Evolutionary conservation across 1,139 yeast genomes (phyloP).

Genomic region (Candida buenavistaensis): DNA sequence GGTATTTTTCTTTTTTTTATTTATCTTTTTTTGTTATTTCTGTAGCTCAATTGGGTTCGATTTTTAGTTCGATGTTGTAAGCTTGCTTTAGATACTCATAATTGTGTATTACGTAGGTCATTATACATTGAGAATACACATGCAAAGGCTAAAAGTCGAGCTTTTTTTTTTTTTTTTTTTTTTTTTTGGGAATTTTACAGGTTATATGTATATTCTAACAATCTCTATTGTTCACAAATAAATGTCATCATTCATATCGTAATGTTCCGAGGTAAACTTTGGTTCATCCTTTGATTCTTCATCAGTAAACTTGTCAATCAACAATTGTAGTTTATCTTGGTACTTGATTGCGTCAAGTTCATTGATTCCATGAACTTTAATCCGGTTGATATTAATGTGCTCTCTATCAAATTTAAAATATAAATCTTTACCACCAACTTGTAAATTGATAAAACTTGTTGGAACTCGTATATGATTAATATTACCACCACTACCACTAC

Average conservation of each 20-base stretch:
- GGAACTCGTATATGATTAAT: constrained; percentile 37
- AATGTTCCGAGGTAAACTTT: constrained; percentile 7
- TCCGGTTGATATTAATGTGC: constrained; percentile 16
- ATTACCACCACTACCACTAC: constrained; percentile 5
- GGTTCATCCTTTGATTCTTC: constrained; percentile 12
- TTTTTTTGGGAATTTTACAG: not conserved
- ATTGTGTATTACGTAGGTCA: too few species aligned
- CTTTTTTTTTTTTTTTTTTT: not conserved
- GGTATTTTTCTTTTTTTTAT: too few species aligned
- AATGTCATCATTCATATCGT: constrained; percentile 15
- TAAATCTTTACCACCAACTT: constrained; percentile 34
- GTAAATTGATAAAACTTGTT: constrained; percentile 32
- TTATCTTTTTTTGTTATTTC: too few species aligned
- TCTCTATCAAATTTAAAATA: constrained; percentile 30
- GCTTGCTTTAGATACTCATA: too few species aligned
- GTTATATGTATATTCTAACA: too few species aligned
- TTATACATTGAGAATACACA: too few species aligned
- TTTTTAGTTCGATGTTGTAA: too few species aligned
- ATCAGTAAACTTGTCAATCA: constrained; percentile 21
- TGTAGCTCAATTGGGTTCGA: too few species aligned
- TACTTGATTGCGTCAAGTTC: constrained; percentile 32
- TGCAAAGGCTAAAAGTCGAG: too few species aligned
- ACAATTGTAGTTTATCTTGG: constrained; percentile 23
- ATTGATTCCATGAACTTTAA: constrained; percentile 42
- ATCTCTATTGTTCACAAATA: too few species aligned